phyloP scores from a whole-genome alignment of 257 asterid species.

The Solanum paucissectum region DNA sequence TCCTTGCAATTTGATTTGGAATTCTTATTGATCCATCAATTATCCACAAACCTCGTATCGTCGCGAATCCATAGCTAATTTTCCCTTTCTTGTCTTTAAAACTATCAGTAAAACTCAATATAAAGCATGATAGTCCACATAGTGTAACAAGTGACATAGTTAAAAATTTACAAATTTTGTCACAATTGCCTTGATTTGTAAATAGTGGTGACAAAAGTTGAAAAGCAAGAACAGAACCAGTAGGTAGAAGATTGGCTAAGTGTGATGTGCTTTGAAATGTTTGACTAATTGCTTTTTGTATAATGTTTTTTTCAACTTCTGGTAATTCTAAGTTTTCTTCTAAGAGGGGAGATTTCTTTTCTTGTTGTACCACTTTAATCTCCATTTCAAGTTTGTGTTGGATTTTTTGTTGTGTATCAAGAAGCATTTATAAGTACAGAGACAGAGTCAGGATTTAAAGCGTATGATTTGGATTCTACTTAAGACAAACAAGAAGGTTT shows the following conservation, averaged over 20 bases:
- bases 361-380: slow-evolving; percentile 41
- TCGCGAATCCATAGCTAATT: slow-evolving; percentile 69
- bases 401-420: background rate
- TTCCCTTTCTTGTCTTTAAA: slow-evolving; percentile 62
- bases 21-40: slow-evolving; percentile 60
- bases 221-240: slow-evolving; percentile 73
- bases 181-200: slow-evolving; percentile 72
- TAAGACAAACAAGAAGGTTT: background rate
- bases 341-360: slow-evolving; percentile 32
- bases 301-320: slow-evolving; percentile 42
- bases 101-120: slow-evolving; percentile 76
- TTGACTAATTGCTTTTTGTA: slow-evolving; percentile 76
- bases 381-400: slow-evolving; percentile 22
- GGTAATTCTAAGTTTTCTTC: slow-evolving; percentile 14
- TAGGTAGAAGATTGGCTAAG: slow-evolving; percentile 79
- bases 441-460: background rate
- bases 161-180: slow-evolving; percentile 27
- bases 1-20: slow-evolving; percentile 35
- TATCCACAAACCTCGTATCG: slow-evolving; percentile 58
- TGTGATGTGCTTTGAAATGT: slow-evolving; percentile 79
- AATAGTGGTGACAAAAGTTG: slow-evolving; percentile 73
- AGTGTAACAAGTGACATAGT: slow-evolving; percentile 48
- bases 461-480: background rate
- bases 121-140: slow-evolving; percentile 57
- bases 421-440: background rate